phyloP scores from a whole-genome alignment of 257 asterid genomes.

The Solanum lycopersicoides region DNA sequence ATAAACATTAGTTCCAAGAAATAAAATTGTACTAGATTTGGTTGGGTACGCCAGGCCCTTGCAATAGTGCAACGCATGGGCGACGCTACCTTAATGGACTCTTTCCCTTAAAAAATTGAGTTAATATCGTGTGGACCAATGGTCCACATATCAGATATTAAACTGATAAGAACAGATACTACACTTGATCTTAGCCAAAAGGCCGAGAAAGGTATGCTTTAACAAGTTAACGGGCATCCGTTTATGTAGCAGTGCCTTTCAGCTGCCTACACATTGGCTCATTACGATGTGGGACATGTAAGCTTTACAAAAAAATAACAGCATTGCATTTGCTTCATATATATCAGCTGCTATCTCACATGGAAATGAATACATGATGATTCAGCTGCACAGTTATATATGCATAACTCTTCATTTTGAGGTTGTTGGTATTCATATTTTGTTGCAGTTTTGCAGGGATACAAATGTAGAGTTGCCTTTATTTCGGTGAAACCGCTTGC shows the following conservation, averaged over 20 bases:
- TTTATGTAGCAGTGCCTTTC: background rate
- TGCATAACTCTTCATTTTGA: background rate
- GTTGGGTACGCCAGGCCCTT: too few relatives aligned
- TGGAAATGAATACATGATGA: background rate
- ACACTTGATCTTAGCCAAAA: constrained; percentile 42
- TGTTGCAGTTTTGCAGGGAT: constrained; percentile 40
- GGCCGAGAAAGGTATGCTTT: constrained; percentile 30
- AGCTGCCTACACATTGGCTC: background rate
- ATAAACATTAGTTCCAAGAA: too few relatives aligned
- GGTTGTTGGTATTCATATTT: background rate
- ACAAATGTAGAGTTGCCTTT: constrained; percentile 77
- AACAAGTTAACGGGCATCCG: background rate
- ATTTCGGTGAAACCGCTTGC: constrained; percentile 24
- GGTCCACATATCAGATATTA: background rate
- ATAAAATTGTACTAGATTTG: too few relatives aligned
- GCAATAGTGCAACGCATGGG: too few relatives aligned
- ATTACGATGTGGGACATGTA: background rate
- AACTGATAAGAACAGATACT: constrained; percentile 33
- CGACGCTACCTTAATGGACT: too few relatives aligned
- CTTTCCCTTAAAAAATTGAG: constrained; percentile 6
- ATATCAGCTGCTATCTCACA: background rate
- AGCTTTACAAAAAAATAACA: background rate
- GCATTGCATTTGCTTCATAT: background rate
- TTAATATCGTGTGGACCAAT: constrained; percentile 12
- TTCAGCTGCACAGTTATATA: background rate